Base-by-base conservation (phyloP, 257 asterid genomes). In the Plantago major region DNA sequence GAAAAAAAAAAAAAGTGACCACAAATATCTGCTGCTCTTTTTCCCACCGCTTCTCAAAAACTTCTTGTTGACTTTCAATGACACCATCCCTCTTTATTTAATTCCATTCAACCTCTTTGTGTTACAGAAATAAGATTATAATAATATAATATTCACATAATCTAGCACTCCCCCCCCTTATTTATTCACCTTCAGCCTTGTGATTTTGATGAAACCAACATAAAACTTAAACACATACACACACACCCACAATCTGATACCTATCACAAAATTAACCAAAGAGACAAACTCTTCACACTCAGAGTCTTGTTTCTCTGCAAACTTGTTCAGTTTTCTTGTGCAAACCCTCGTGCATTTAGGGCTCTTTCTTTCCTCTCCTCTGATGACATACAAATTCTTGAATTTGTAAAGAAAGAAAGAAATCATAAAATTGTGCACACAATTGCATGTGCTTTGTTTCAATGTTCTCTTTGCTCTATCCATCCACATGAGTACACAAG, bases 381-480 rank as follows among this genome's bases (percentile, higher is more conserved):
- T 78, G 80, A 74, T 55, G 65, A 52, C 69, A 22, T 22, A 22
- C 26, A 76, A 76, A 78, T 85, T 75, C 87, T 75, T 55, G 22
- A 81, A 65, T 81, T 69, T 81, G 73, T 74, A 37, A 56, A 16
- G 9, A 0, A 7, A 7, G 30, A 33, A 33, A 7, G 37, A 79
- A 17, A 51, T 9, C n/a, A 16, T 51, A 9, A 22, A 22, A 1
- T 22, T 51, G 7, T 8, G 56, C 56, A 16, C 14, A 16, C 68
- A 76, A 79, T 64, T 50, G 78, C 97, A 84, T 82, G 84, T 82
- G 82, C 84, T 54, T 33, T 63, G 82, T 80, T 73, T 69, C 85
- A 75, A 69, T 77, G 77, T 79, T 79, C 83, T 78, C 79, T 83
- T 81, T 83, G 95, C 81, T 81, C 16, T 68, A 68, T 55, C 67